Evolutionary conservation across 257 asterid species (phyloP), one percentile per base, ranked within the genome.

Genomic region (Ajuga chamaepitys): DNA sequence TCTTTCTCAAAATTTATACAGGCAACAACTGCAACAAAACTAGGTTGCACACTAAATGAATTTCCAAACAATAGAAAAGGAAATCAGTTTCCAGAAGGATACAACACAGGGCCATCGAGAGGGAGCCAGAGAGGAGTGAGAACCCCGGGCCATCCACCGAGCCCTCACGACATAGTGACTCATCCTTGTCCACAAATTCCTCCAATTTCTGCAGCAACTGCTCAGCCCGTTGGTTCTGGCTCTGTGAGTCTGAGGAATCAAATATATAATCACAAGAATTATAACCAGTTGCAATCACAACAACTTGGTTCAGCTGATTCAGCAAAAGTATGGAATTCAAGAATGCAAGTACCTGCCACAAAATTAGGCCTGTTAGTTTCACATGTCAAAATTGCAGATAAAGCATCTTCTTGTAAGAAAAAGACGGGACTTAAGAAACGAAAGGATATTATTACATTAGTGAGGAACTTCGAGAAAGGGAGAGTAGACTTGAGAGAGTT

Each of bases 51-150:
- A 37, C 57, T 13, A 24, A 21, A 17, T 38, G 13, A 32, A 26
- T 6, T 47, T 48, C 10, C 17, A 28, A 13, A 25, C 17, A 14
- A 68, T 41, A 13, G 11, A 64, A 17, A n/a, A 21, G 4, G 45
- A 4, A 55, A 14, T 17, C 55, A 62, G 10, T n/a, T 22, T 13
- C 24, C 13, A 13, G 34, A 37, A 80, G 96, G 96, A 92, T 92
- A 92, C 96, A 89, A 65, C 97, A 92, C n/a, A 92, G 80, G 7
- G 98, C 98, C 97, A 89, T 87, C 18, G 98, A 92, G 44, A 92
- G 93, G 58, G 97, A 86, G 56, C 97, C 97, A 20, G 97, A 87
- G 22, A 89, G 96, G 67, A 92, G 92, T 0, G 98, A 80, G 77
- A 78, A 75, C 34, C 89, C 84, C 9, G 86, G 87, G 30, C 89